Conservation (phyloP, 257 asterid species). For the Cinchona pubescens region DNA sequence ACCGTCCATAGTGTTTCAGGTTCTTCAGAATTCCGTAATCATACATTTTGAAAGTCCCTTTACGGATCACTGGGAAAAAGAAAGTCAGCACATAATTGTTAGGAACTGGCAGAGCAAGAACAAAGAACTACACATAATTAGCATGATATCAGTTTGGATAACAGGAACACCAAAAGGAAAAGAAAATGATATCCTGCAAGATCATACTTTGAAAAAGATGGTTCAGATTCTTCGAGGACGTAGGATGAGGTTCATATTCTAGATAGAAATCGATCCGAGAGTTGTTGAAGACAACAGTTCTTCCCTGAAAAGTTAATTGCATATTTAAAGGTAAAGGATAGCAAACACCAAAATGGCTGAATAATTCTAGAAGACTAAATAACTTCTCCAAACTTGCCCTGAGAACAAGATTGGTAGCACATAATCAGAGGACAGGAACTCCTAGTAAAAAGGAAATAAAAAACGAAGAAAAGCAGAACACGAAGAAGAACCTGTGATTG, state of each 20-base stretch:
- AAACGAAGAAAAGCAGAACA: not conserved
- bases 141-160: not conserved
- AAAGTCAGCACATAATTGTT: slow-evolving; percentile 12
- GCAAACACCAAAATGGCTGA: not conserved
- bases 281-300: slow-evolving; percentile 90
- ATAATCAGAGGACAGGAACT: not conserved
- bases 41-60: slow-evolving; percentile 77
- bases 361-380: not conserved
- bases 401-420: not conserved
- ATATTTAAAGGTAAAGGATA: not conserved
- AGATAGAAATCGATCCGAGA: slow-evolving; percentile 77
- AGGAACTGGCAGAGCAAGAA: not conserved
- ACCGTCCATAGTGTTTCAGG: slow-evolving; percentile 50
- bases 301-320: slow-evolving; percentile 50
- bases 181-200: slow-evolving; percentile 13
- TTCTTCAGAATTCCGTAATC: slow-evolving; percentile 83
- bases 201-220: slow-evolving; percentile 89
- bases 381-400: not conserved
- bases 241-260: slow-evolving; percentile 85
- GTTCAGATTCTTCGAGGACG: slow-evolving; percentile 80
- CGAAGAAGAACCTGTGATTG: slow-evolving; percentile 69
- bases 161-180: not conserved
- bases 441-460: too few species aligned
- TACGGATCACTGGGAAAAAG: slow-evolving; percentile 74
- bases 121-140: not conserved